Evolutionary conservation across 768 basidiomycete species (phyloP), one percentile per base, ranked within the genome.

Genomic region (Chiua virens): DNA sequence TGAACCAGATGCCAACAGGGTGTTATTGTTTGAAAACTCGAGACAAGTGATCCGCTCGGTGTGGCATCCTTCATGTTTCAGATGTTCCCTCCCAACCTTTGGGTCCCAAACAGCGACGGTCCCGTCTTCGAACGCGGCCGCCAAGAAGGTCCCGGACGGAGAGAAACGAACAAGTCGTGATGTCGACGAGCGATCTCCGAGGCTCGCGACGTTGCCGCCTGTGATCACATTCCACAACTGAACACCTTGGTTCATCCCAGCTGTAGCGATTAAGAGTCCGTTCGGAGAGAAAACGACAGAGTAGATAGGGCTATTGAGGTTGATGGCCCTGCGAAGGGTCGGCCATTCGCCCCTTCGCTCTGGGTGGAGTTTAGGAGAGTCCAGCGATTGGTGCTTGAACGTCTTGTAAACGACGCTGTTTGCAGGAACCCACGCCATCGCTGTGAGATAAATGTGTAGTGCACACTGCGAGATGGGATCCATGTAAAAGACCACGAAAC

Each of bases 161-260:
- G 62, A 60, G 42, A 64, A 63, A 5, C 53, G 36, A n/a, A 58
- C 62, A 4, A 63, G 14, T 0, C 53, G 11, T 10, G 62, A 46
- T 4, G 52, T 47, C 0, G 50, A 57, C 8, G 43, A 38, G 25
- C 8, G 35, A 32, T 54, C 49, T 20, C 62, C 62, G 15, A 63
- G 34, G 30, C 53, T 61, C 2, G 62, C 62, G 0, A 63, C 9
- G 17, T 63, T 63, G 21, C 42, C 42, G 6, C 62, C 62, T 0
- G 62, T 63, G 34, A 58, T 27, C 3, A 45, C 36, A 3, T 56
- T 58, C 63, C 63, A 64, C 13, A 64, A n/a, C 22, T 60, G 64
- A 22, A 64, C 61, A 3, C 58, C 55, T 3, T 65, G 46, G 21
- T 43, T 37, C 0, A 8, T 42, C 13, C 53, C 45, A 6, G 53